Base-by-base conservation (phyloP, 495 filamentous ascomycete genomes). In the Penicillium lividum region DNA sequence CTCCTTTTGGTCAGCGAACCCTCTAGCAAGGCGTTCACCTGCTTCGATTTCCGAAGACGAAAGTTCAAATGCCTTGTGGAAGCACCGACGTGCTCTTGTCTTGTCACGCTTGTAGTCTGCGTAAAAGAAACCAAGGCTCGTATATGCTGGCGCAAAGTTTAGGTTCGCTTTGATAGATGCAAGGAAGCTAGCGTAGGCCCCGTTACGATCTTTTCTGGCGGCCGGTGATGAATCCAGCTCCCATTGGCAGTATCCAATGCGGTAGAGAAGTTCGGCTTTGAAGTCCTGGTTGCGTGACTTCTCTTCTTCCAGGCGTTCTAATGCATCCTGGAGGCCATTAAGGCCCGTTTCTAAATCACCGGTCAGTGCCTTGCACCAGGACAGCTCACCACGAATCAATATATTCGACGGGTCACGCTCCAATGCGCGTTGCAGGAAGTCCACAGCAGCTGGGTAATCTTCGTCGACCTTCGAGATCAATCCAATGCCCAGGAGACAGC, bases 21-120 rank as follows among this genome's bases (percentile, higher is more conserved):
- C 84, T 43, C 81, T 80, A 9, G 93, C 91, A 10, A 99, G 84
- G 29, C 91, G 84, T 71, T 98, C 90, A 4, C 94, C 94, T 46
- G 94, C 91, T 64, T 88, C 80, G 2, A 96, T 84, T 68, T 99
- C 95, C 0, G 90, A 84, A 0, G 92, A 71, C 0, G 95, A 99
- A 9, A 98, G 77, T 68, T 99, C 94, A 49, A 99, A 93, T 0
- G 94, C 94, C 68, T 97, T 97, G 64, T 97, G 91, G 65, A 98
- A 99, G 69, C 94, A 98, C 63, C 87, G 87, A 11, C 90, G 83
- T 22, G 92, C 91, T 63, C 94, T 80, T 60, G 84, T 86, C 70
- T 86, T 90, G 73, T 98, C 93, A 59, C 85, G 89, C 56, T 84
- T 86, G 62, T 97, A 96, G 60, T 97, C 95, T 10, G 86, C 86